A percentile compares a stretch with the other conserved stretches of the same genome.
Evolutionary conservation across 2,329 filamentous ascomycete genomes (phyloP).

Genomic region (Trichoderma endophyticum): DNA sequence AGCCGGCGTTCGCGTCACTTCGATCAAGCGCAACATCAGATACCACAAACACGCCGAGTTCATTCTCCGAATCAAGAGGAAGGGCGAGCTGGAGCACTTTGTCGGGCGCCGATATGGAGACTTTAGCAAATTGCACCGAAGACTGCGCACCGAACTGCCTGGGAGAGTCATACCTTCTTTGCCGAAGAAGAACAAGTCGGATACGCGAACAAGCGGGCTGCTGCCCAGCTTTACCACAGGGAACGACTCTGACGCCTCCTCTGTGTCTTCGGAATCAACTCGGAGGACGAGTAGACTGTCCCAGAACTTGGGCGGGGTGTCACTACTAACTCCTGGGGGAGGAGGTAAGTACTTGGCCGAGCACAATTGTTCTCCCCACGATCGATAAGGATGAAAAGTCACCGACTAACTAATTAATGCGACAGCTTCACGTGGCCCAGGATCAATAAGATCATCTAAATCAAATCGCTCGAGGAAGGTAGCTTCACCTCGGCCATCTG

Average conservation of each 20-base stretch:
- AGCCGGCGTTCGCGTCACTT: slow-evolving; percentile 77
- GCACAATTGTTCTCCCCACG: not conserved
- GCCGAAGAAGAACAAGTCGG: slow-evolving; percentile 87
- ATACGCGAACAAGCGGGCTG: slow-evolving; percentile 61
- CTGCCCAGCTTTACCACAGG: slow-evolving; percentile 51
- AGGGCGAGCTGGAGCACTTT: slow-evolving; percentile 71
- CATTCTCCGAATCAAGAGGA: slow-evolving; percentile 77
- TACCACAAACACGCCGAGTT: slow-evolving; percentile 95
- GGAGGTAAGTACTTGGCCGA: slow-evolving; percentile 17
- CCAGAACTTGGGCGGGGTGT: slow-evolving; percentile 20
- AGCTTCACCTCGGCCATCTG: slow-evolving; percentile 32
- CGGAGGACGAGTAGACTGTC: slow-evolving; percentile 46
- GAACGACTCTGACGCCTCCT: slow-evolving; percentile 72
- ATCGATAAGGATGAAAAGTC: not conserved
- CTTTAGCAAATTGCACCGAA: slow-evolving; percentile 76
- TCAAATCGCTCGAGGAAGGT: slow-evolving; percentile 29
- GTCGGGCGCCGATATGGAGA: slow-evolving; percentile 85
- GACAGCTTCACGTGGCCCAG: slow-evolving; percentile 21
- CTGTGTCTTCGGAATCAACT: slow-evolving; percentile 76
- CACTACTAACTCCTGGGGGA: slow-evolving; percentile 31
- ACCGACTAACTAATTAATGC: not conserved
- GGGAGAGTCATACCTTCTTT: slow-evolving; percentile 84
- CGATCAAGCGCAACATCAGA: slow-evolving; percentile 79
- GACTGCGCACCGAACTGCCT: slow-evolving; percentile 77
- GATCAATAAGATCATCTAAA: slow-evolving; percentile 33